Evolutionary conservation across 352 stramenopile genomes (phyloP), one percentile per base, ranked within the genome.

Genomic region (Pseudoperonospora humuli): DNA sequence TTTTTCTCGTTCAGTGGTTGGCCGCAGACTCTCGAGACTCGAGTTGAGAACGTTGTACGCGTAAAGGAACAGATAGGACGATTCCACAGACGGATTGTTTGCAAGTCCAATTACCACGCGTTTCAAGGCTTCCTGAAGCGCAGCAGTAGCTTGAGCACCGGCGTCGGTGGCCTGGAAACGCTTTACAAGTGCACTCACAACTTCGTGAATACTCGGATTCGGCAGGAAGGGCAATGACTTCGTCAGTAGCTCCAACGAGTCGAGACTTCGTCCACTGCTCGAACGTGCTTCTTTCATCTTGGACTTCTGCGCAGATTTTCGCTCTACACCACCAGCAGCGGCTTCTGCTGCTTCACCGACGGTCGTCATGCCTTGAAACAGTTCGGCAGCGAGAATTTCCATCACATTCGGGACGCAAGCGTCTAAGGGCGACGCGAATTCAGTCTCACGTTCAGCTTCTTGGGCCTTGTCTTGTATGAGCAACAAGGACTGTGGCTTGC

Each of bases 271-370:
- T 9, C 66, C 79, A 29, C 70, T 66, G 44, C 61, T 80, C 3
- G 70, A 70, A 38, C 79, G 82, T 20, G 84, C 78, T 38, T 95
- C 84, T 57, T 92, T 91, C 59, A 89, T 94, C 57, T 95, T 93
- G 35, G 82, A 93, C 51, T 94, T 90, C 43, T 36, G 69, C 45
- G 24, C 81, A 53, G 47, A 75, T 47, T 66, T 37, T 67, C 64
- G 37, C 63, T 65, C 55, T 21, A 63, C 50, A 9, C 60, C 55
- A 23, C 55, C 60, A 41, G 60, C 55, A 29, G 60, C 55, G 33
- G 60, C 60, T 25, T 69, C 60, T 1, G 60, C 55, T 17, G 54
- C 60, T 26, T 69, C 60, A 7, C 43, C 44, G 17, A 62, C 59
- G 6, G 45, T 63, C 7, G 50, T 66, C 55, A 69, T 69, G n/a